These are phyloP conservation scores for Cladophialophora exuberans DNA, from an alignment of 2,329 filamentous ascomycete genomes.

Conservation along the genomic window DNA sequence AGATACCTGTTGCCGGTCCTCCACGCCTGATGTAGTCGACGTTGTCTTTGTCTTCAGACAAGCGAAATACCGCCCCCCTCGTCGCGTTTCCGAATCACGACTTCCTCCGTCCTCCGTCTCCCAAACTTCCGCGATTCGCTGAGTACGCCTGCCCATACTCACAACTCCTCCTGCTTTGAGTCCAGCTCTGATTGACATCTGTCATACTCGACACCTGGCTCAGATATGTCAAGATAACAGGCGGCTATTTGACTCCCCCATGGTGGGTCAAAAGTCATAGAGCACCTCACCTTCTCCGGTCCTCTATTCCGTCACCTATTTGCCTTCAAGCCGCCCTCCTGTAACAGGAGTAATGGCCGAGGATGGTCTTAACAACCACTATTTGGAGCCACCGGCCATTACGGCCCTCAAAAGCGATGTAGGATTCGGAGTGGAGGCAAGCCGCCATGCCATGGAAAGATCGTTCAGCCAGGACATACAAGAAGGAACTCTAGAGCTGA, in stretches of 20 bases:
- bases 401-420: constrained; percentile 49
- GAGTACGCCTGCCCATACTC: too few species aligned
- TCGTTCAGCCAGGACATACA: constrained; percentile 86
- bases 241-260: constrained; percentile 24
- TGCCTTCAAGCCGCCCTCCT: neutral
- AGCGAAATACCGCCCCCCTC: constrained; percentile 12
- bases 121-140: neutral
- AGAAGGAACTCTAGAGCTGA: constrained; percentile 89
- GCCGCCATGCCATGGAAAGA: constrained; percentile 53
- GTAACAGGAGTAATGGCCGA: constrained; percentile 42
- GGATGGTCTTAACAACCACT: constrained; percentile 43
- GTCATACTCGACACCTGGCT: neutral
- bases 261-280: constrained; percentile 28
- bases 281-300: constrained; percentile 19
- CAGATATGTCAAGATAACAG: constrained; percentile 30
- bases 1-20: constrained; percentile 1
- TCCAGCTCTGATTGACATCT: constrained; percentile 1
- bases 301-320: neutral
- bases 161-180: too few species aligned
- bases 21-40: constrained; percentile 15
- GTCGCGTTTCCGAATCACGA: too few species aligned
- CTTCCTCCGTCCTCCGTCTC: neutral
- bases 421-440: constrained; percentile 35
- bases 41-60: constrained; percentile 12
- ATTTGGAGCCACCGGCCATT: constrained; percentile 49